Evolutionary conservation across 2,329 filamentous ascomycete species (phyloP).

Genomic region (Trichophyton mentagrophytes): DNA sequence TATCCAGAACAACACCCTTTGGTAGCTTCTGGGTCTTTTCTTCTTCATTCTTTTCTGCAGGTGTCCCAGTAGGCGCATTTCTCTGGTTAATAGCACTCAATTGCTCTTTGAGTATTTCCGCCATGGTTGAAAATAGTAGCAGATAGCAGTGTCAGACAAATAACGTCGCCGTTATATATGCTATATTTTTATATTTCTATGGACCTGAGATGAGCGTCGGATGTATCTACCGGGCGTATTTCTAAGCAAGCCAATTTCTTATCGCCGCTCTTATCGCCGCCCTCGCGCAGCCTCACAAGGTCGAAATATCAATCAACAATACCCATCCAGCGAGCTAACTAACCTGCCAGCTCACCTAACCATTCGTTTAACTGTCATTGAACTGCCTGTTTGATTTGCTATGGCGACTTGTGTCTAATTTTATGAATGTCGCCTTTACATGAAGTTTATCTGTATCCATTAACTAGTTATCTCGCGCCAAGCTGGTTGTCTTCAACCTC

Average conservation of each 20-base stretch:
- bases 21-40: conserved; percentile 21
- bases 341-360: no score
- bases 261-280: background rate
- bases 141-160: background rate
- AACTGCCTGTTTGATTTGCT: no score
- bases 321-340: no score
- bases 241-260: background rate
- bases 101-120: conserved; percentile 18
- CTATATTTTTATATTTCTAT: background rate
- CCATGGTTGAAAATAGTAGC: conserved; percentile 7
- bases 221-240: background rate
- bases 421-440: no score
- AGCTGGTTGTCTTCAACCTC: background rate
- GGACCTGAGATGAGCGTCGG: no score
- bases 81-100: conserved; percentile 11
- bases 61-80: conserved; percentile 1
- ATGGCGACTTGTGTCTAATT: no score
- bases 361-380: no score
- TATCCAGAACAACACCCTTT: conserved; percentile 38
- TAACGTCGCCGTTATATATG: background rate
- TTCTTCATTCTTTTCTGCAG: conserved; percentile 14
- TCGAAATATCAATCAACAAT: no score
- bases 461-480: background rate
- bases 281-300: no score
- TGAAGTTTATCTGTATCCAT: background rate